These are phyloP conservation scores for Corchorus olitorius DNA, from an alignment of 345 rosid species.

Conservation along the genomic window DNA sequence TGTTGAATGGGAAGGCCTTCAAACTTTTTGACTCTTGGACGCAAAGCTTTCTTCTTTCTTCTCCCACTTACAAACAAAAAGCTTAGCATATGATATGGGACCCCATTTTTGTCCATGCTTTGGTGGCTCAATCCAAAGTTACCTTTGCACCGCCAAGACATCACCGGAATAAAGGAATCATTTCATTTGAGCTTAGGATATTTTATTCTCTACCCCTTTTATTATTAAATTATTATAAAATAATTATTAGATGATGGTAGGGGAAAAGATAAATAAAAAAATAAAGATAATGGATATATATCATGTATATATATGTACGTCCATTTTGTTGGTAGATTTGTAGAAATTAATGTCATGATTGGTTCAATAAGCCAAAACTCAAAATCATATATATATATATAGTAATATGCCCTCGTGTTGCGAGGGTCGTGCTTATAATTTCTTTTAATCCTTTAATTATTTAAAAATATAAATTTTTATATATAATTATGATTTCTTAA, in stretches of 20 bases:
- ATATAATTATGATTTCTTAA: no score
- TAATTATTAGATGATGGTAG: no score
- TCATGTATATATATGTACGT: background rate
- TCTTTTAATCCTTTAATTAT: no score
- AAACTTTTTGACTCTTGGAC: background rate
- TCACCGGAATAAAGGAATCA: background rate
- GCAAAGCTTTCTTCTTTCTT: background rate
- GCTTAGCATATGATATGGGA: background rate
- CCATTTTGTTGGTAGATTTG: conserved; percentile 9
- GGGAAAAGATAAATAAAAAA: no score
- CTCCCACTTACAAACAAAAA: conserved; percentile 5
- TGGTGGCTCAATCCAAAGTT: background rate
- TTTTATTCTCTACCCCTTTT: background rate
- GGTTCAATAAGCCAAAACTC: background rate
- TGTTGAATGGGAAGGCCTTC: background rate
- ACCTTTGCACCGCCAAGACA: background rate
- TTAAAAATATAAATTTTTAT: no score
- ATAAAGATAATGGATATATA: background rate
- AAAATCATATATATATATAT: no score
- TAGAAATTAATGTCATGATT: background rate
- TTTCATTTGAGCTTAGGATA: no score
- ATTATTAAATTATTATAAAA: background rate
- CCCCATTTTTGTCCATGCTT: background rate
- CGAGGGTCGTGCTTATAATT: no score
- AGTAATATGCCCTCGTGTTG: no score